A percentile compares a stretch with the other conserved stretches of the same genome.
Conservation (phyloP, 495 filamentous ascomycete species). For the Podospora fimiseda region DNA sequence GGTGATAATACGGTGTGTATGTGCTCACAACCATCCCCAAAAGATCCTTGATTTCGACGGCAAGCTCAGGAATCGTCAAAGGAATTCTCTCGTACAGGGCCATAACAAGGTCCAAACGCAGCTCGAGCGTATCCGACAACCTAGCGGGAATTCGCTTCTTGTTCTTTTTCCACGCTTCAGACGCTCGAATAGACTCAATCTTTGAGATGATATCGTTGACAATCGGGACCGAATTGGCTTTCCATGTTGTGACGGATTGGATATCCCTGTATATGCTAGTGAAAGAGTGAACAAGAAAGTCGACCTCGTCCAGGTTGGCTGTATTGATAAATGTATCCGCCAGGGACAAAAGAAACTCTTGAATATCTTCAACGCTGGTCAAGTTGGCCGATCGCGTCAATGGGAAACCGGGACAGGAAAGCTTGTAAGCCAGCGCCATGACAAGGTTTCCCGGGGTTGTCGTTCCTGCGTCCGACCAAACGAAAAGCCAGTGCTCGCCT, state of each 20-base stretch:
- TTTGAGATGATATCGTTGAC: not conserved
- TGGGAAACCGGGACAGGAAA: not conserved
- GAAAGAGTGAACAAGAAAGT: not conserved
- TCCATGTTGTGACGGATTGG: not conserved
- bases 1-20: not conserved
- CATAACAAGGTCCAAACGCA: not conserved
- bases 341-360: constrained; percentile 1
- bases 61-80: not conserved
- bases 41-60: not conserved
- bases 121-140: not conserved
- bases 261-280: not conserved
- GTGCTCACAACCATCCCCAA: not conserved
- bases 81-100: not conserved
- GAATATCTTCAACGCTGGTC: not conserved
- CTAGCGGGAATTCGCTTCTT: not conserved
- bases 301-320: not conserved
- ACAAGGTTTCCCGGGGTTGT: not conserved
- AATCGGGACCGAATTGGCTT: not conserved
- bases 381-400: not conserved
- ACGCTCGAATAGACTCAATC: not conserved
- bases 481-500: constrained; percentile 24
- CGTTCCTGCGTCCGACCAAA: constrained; percentile 3
- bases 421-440: not conserved
- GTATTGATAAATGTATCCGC: not conserved
- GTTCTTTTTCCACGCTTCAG: not conserved